Evolutionary conservation across 164 flowering plant species (phyloP).

Genomic region (Vitis riparia): DNA sequence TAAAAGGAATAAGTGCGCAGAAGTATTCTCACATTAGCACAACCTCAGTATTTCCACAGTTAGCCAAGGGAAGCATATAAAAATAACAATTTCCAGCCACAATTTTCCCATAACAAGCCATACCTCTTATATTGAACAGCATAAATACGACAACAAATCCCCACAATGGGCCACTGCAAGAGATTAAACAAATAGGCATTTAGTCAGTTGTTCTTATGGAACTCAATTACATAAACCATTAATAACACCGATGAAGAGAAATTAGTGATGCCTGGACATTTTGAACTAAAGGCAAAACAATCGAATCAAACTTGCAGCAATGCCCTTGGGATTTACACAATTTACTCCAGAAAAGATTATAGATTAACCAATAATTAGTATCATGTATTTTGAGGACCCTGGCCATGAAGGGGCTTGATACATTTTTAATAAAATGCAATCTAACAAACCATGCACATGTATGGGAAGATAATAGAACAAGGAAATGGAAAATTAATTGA

Average conservation of each 20-base stretch:
- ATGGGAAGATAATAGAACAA: no score
- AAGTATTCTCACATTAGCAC: neutral
- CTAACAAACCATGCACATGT: neutral
- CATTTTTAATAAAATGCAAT: neutral
- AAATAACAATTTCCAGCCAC: neutral
- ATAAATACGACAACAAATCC: conserved; percentile 94
- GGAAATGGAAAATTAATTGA: no score
- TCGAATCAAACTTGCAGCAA: neutral
- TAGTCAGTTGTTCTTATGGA: conserved; percentile 5
- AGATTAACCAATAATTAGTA: neutral
- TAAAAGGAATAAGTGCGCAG: neutral
- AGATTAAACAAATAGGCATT: conserved; percentile 14
- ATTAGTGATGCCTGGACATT: neutral
- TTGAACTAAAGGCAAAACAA: neutral
- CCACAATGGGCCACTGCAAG: conserved; percentile 93
- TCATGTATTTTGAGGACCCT: no score
- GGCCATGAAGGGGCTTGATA: neutral
- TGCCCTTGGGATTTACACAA: neutral
- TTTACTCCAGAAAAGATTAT: neutral
- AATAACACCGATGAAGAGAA: neutral
- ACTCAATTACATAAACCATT: neutral
- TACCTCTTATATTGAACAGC: conserved; percentile 93
- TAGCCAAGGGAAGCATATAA: neutral
- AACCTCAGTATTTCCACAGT: neutral
- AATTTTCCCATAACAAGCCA: neutral